Evolutionary conservation across 2,329 filamentous ascomycete genomes (phyloP).

Genomic region (Trichoderma citrinoviride): DNA sequence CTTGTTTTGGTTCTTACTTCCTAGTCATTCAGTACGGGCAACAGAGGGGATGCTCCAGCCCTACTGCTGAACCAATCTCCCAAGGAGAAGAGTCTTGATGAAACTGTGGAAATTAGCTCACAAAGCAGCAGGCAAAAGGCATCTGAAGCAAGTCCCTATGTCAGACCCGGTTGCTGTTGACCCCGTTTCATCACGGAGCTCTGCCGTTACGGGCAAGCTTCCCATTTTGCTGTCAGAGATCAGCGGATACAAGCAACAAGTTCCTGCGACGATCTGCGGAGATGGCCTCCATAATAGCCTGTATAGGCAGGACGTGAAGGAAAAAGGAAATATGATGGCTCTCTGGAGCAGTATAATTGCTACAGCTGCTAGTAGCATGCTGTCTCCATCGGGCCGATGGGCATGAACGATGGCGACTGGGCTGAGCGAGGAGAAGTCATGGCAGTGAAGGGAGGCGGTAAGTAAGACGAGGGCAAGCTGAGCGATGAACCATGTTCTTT

Average conservation of each 20-base stretch:
- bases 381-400: slow-evolving; percentile 3
- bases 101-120: no score
- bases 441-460: background rate
- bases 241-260: background rate
- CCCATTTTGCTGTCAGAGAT: background rate
- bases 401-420: background rate
- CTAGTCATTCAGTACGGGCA: no score
- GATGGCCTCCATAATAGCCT: background rate
- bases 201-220: background rate
- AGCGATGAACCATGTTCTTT: slow-evolving; percentile 3
- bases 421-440: background rate
- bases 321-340: no score
- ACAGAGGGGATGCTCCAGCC: no score
- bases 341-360: background rate
- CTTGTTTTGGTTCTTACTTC: no score
- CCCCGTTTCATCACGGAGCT: slow-evolving; percentile 15
- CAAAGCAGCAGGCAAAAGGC: no score
- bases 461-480: background rate
- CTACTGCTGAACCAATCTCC: no score
- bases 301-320: slow-evolving; percentile 4
- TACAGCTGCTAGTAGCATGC: background rate
- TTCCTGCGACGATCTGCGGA: background rate
- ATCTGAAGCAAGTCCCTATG: no score
- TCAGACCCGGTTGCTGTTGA: background rate
- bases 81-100: no score